phyloP scores from a whole-genome alignment of 495 filamentous ascomycete species.

The Lasiosphaeriaceae sp. region DNA sequence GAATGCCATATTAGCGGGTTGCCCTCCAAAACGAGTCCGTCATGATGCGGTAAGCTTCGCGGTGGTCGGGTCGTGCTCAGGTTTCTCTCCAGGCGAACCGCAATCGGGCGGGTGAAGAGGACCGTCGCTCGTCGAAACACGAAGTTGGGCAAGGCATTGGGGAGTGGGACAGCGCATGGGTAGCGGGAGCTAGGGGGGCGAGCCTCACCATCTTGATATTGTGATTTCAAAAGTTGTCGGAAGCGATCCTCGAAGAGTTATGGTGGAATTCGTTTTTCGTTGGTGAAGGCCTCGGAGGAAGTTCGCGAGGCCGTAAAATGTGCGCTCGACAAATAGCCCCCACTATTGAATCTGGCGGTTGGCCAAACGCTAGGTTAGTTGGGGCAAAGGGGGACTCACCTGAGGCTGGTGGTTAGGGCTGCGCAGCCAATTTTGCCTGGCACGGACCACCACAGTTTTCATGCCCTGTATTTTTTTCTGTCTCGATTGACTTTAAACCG shows the following conservation, averaged over 20 bases:
- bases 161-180: not conserved
- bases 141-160: not conserved
- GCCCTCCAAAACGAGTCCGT: not conserved
- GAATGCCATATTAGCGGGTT: slow-evolving; percentile 23
- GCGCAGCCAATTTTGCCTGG: slow-evolving; percentile 18
- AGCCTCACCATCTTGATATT: slow-evolving; percentile 53
- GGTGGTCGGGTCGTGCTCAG: no score
- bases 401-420: slow-evolving; percentile 3
- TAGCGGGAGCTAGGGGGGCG: not conserved
- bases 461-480: not conserved
- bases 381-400: slow-evolving; percentile 12
- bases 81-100: no score
- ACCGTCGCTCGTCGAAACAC: not conserved
- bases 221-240: slow-evolving; percentile 38
- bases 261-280: slow-evolving; percentile 8
- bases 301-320: slow-evolving; percentile 20
- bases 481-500: no score
- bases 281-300: slow-evolving; percentile 2
- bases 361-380: not conserved
- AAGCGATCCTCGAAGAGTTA: slow-evolving; percentile 52
- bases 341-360: not conserved
- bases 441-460: slow-evolving; percentile 24
- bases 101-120: not conserved
- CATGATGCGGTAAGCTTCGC: not conserved
- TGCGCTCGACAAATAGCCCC: slow-evolving; percentile 13